Evolutionary conservation across 164 flowering plant genomes (phyloP).

Genomic region (Annona cherimola): DNA sequence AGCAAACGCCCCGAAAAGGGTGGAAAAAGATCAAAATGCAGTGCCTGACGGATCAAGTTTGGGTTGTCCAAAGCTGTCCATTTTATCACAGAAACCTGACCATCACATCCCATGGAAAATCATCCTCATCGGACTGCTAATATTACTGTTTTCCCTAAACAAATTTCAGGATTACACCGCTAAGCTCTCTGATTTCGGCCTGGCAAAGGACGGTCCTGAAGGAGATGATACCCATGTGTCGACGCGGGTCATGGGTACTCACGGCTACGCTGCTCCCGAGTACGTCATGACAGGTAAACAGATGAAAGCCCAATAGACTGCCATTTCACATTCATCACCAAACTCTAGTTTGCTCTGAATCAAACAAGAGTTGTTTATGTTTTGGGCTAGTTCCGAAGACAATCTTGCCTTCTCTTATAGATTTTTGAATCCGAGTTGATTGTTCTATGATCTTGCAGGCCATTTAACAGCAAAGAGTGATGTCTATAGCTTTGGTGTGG

Average conservation of each 20-base stretch:
- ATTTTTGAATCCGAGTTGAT: neutral
- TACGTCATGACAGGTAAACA: slow-evolving; percentile 60
- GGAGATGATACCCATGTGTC: slow-evolving; percentile 69
- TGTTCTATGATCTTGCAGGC: slow-evolving; percentile 35
- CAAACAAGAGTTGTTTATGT: neutral
- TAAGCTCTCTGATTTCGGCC: slow-evolving; percentile 86
- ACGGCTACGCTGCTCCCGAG: slow-evolving; percentile 94
- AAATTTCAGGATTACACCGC: slow-evolving; percentile 60
- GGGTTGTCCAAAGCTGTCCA: too few relatives aligned
- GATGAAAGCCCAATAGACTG: neutral
- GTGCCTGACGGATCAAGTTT: too few relatives aligned
- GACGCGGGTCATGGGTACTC: slow-evolving; percentile 82
- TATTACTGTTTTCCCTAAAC: neutral
- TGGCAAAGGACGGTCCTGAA: slow-evolving; percentile 80
- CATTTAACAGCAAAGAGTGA: slow-evolving; percentile 85
- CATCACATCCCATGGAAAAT: too few relatives aligned
- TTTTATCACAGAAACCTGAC: too few relatives aligned
- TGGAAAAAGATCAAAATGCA: too few relatives aligned
- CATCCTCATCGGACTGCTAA: neutral
- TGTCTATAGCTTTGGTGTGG: slow-evolving; percentile 87
- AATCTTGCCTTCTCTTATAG: neutral
- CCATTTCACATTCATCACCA: neutral
- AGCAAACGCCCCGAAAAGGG: too few relatives aligned
- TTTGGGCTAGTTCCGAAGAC: neutral
- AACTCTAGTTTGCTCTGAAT: neutral